Evolutionary conservation across 495 filamentous ascomycete genomes (phyloP), one percentile per base, ranked within the genome.

Genomic region (Aspergillus diversus): DNA sequence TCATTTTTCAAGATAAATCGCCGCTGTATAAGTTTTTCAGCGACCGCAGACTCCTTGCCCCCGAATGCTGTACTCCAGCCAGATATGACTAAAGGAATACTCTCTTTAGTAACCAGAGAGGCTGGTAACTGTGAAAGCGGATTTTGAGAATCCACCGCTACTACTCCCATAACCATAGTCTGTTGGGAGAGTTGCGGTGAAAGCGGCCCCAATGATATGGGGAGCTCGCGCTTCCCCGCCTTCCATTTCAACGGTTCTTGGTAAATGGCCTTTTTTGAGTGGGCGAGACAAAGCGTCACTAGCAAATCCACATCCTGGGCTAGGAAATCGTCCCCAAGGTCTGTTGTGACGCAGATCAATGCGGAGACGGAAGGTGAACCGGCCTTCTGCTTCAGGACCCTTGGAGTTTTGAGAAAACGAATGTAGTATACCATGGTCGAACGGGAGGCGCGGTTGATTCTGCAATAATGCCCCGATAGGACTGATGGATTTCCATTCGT

Each of bases 291-390:
- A 32, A 90, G 69, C 46, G 80, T 80, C 47, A 80, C 76, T 5
- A 78, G 65, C 54, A 97, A 71, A 31, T 81, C 80, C 39, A 84
- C 73, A 68, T 89, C 83, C n/a, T 85, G 75, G 21, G 81, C 80
- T n/a, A 93, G 84, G 71, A 95, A 96, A 1, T 84, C 81, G 73
- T 99, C 94, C 3, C 94, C 93, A 7, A 99, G 79, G 70, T 99
- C 95, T 42, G 93, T 95, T 43, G 92, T 92, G 72, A 99, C 87
- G 55, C 92, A 92, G 58, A 97, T 78, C 21, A 92, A 71, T 35
- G 87, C 79, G 33, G 77, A 78, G 12, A 83, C 69, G 35, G 69
- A 67, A 55, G 66, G 16, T 51, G 71, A 56, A 74, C 81, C 71
- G 31, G 57, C 37, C 51, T 77, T 76, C 33, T 73, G 72, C 59